Evolutionary conservation across 31 red algal genomes (phyloP).

Genomic region (Bonnemaisonia californica): DNA sequence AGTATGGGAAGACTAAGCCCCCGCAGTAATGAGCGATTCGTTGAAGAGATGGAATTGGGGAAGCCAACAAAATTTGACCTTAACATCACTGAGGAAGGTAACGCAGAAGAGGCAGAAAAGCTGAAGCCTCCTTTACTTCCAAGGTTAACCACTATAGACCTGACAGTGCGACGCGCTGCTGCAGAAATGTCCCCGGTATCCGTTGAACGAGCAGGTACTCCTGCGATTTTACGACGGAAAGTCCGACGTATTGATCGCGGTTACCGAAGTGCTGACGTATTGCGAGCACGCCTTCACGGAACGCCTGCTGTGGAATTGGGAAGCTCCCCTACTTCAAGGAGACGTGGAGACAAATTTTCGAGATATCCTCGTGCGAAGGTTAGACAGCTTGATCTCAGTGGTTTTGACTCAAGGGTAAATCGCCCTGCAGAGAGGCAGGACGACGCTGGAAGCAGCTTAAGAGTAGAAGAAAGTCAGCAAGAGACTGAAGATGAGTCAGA

Average conservation of each 20-base stretch:
- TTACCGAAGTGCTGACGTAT: slow-evolving; percentile 38
- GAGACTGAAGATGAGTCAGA: slow-evolving; percentile 2
- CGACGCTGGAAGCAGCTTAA: not conserved
- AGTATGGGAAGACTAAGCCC: slow-evolving; percentile 27
- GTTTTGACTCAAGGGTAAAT: not conserved
- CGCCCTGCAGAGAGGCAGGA: not conserved
- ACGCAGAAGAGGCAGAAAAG: not conserved
- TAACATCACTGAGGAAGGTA: not conserved
- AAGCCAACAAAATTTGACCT: not conserved
- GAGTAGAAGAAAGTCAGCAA: not conserved
- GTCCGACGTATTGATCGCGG: slow-evolving; percentile 44
- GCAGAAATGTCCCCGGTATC: slow-evolving; percentile 14
- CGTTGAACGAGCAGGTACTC: slow-evolving; percentile 33
- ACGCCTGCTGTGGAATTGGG: not conserved
- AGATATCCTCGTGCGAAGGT: not conserved
- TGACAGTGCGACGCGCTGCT: not conserved
- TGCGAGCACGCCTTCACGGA: slow-evolving; percentile 17
- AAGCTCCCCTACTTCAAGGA: slow-evolving; percentile 12
- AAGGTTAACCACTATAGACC: slow-evolving; percentile 25
- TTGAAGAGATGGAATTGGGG: slow-evolving; percentile 36
- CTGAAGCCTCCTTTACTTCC: slow-evolving; percentile 22
- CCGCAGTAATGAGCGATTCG: slow-evolving; percentile 27
- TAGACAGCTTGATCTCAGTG: slow-evolving; percentile 8
- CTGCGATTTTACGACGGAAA: slow-evolving; percentile 45
- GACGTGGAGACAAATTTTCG: slow-evolving; percentile 15